A percentile compares a stretch with the other conserved stretches of the same genome.
These are phyloP conservation scores for Themeda triandra DNA, from an alignment of 176 grass and related monocot species.

Conservation along the genomic window DNA sequence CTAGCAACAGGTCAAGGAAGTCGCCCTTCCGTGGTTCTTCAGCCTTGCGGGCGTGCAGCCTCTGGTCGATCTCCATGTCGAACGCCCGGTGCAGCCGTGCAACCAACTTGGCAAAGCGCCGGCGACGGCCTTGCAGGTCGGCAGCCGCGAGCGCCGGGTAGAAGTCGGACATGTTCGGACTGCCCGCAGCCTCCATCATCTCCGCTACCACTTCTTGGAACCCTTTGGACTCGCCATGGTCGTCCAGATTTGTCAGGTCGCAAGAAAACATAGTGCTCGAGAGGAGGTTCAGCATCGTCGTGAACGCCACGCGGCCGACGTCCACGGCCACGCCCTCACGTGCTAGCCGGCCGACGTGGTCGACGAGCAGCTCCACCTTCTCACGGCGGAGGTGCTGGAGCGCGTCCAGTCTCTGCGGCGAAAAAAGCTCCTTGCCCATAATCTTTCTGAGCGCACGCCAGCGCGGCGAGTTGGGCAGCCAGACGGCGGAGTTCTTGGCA, in stretches of 20 bases:
- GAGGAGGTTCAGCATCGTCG: not conserved
- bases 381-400: not conserved
- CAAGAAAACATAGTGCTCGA: not conserved
- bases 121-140: conserved; percentile 43
- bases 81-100: conserved; percentile 19
- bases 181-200: conserved; percentile 7
- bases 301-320: not conserved
- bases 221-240: not conserved
- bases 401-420: not conserved
- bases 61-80: conserved; percentile 36
- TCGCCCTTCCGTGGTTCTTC: conserved; percentile 5
- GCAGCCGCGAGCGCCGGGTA: conserved; percentile 31
- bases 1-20: conserved; percentile 39
- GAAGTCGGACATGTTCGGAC: conserved; percentile 56
- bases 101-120: not conserved
- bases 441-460: not conserved
- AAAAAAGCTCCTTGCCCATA: not conserved
- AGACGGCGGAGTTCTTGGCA: not conserved
- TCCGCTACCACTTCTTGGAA: conserved; percentile 26
- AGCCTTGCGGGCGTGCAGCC: not conserved
- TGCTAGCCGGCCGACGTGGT: not conserved
- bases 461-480: not conserved
- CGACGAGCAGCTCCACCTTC: not conserved
- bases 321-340: not conserved
- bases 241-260: not conserved